Base-by-base conservation (phyloP, 2,329 filamentous ascomycete genomes). In the Cytospora piceicola region DNA sequence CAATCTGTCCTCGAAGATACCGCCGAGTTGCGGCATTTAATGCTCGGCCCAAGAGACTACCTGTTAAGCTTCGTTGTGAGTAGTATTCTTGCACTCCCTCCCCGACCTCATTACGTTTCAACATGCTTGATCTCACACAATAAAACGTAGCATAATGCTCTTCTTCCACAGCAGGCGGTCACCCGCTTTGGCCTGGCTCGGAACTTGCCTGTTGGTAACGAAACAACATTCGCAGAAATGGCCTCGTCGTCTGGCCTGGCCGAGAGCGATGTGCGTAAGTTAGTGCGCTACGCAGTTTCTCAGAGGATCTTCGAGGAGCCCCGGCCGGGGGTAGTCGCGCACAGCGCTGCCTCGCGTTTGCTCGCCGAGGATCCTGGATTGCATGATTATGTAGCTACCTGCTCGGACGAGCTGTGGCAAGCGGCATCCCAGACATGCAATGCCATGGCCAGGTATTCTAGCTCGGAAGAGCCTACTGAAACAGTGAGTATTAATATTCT, bases 161-260 rank as follows among this genome's bases (percentile, higher is more conserved):
- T 74, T 2, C 55, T 74, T 12, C 70, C 67, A 62, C 70, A 72
- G 58, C 71, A 73, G 66, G 72, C 69, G 6, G 71, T 71, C 42
- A 64, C 65, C 0, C 68, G 70, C 1, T 73, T 70, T 54, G 27
- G 65, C 1, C 39, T 74, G 15, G 70, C 70, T 1, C 71, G 71
- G 22, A 51, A 66, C 2, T 71, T 73, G 55, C 71, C 71, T 0
- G 60, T 72, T 27, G 70, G 68, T 20, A 39, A 36, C 4, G 66
- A 71, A 36, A 64, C 70, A 7, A 69, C 70, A 0, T 72, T 73
- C 29, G 61, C 66, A n/a, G 68, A 72, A 0, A 71, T 74, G 30
- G 71, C 72, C 2, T 46, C 54, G 0, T 58, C 61, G 1, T 65
- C 68, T 12, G 66, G 69, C 4, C 69, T 74, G 1, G 53, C 30